A percentile compares a stretch with the other conserved stretches of the same genome.
Conservation (phyloP, 768 basidiomycete genomes). For the Dacryopinax primogenitus region DNA sequence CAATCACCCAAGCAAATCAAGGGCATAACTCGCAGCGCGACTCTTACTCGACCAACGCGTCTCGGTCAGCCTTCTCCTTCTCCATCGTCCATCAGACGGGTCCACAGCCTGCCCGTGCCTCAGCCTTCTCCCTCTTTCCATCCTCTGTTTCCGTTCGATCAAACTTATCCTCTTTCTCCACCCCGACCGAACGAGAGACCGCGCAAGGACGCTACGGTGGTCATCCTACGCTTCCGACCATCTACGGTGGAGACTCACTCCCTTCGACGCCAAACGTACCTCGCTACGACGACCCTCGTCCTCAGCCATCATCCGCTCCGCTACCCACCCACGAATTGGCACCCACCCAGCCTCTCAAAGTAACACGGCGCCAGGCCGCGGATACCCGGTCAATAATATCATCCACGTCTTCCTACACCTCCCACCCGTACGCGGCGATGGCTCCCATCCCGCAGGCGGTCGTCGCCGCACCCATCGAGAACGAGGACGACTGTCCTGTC, state of each 20-base stretch:
- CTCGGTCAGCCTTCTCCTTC: not conserved
- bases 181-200: not conserved
- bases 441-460: slow-evolving; percentile 31
- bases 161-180: not conserved
- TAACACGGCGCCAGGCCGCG: not conserved
- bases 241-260: slow-evolving; percentile 7
- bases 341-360: not conserved
- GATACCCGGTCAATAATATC: slow-evolving; percentile 9
- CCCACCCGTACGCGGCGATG: slow-evolving; percentile 16
- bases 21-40: not conserved
- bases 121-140: slow-evolving; percentile 7
- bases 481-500: slow-evolving; percentile 88
- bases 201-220: not conserved
- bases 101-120: not conserved
- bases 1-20: not conserved
- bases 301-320: not conserved
- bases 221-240: not conserved
- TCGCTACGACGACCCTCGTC: not conserved
- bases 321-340: not conserved
- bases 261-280: slow-evolving; percentile 6
- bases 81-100: not conserved
- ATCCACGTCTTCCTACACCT: slow-evolving; percentile 6
- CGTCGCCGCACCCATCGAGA: slow-evolving; percentile 50
- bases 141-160: slow-evolving; percentile 1
- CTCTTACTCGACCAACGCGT: slow-evolving; percentile 7